Evolutionary conservation across 495 filamentous ascomycete species (phyloP).

Genomic region (Hypoxylon perforatum): DNA sequence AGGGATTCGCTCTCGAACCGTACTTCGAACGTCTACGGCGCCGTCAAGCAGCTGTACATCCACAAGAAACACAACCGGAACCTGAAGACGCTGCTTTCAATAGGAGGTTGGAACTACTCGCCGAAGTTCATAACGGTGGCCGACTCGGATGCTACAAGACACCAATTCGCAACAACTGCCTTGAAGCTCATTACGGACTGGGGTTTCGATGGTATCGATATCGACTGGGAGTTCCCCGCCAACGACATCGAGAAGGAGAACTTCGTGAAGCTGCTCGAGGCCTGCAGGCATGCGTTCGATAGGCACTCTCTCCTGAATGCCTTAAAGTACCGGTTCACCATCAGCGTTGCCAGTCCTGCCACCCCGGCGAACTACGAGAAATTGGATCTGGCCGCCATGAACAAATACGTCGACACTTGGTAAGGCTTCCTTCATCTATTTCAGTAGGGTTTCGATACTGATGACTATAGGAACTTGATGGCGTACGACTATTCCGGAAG

Average conservation of each 20-base stretch:
- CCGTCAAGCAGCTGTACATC: slow-evolving; percentile 84
- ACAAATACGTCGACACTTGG: slow-evolving; percentile 82
- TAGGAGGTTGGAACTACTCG: slow-evolving; percentile 92
- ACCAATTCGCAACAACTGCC: slow-evolving; percentile 71
- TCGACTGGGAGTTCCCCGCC: slow-evolving; percentile 73
- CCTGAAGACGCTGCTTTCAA: slow-evolving; percentile 84
- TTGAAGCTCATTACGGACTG: slow-evolving; percentile 74
- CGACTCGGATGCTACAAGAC: slow-evolving; percentile 64
- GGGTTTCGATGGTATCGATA: slow-evolving; percentile 68
- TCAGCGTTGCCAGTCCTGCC: slow-evolving; percentile 76
- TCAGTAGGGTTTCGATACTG: slow-evolving; percentile 31
- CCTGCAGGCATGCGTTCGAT: slow-evolving; percentile 73
- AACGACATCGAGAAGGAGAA: slow-evolving; percentile 70
- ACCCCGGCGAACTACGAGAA: slow-evolving; percentile 75
- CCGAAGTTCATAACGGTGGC: slow-evolving; percentile 78
- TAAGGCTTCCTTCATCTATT: slow-evolving; percentile 57
- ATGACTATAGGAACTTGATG: slow-evolving; percentile 74
- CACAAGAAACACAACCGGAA: slow-evolving; percentile 85
- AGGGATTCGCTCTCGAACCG: slow-evolving; percentile 53
- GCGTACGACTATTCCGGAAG: slow-evolving; percentile 78
- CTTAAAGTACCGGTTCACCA: slow-evolving; percentile 68
- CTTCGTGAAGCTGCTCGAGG: slow-evolving; percentile 75
- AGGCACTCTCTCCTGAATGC: slow-evolving; percentile 64
- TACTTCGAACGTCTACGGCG: slow-evolving; percentile 76
- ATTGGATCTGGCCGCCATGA: slow-evolving; percentile 75